A percentile compares a stretch with the other conserved stretches of the same genome.
phyloP scores from a whole-genome alignment of 2,329 filamentous ascomycete genomes.

The Fusarium sp. region DNA sequence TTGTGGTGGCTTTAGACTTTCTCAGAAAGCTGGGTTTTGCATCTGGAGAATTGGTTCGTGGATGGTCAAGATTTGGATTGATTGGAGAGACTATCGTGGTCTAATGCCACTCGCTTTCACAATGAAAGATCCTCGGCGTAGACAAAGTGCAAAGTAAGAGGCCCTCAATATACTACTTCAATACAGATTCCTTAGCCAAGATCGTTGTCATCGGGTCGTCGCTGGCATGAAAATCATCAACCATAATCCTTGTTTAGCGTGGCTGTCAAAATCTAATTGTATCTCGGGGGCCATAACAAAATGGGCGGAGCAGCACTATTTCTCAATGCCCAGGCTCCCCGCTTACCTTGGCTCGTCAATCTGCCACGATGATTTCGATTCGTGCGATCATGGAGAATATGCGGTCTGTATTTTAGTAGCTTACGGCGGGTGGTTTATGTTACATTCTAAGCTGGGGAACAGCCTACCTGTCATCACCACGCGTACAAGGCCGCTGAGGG shows the following conservation, averaged over 20 bases:
- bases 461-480: slow-evolving; percentile 2
- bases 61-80: background rate
- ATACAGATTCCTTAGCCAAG: background rate
- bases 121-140: background rate
- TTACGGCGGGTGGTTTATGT: slow-evolving; percentile 2
- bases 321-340: background rate
- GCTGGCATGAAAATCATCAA: background rate
- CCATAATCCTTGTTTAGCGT: background rate
- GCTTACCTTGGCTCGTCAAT: background rate
- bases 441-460: background rate
- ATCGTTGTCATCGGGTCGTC: background rate
- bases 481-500: background rate
- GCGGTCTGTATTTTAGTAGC: background rate
- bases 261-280: background rate
- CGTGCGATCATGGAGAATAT: background rate
- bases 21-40: background rate
- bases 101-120: no score
- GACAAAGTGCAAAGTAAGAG: background rate
- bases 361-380: background rate
- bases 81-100: background rate
- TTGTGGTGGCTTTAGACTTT: background rate
- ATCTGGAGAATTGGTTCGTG: background rate
- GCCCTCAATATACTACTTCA: background rate
- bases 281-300: background rate
- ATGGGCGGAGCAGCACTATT: background rate